Evolutionary conservation across 768 basidiomycete species (phyloP).

Genomic region (Cantharellus anzutake): DNA sequence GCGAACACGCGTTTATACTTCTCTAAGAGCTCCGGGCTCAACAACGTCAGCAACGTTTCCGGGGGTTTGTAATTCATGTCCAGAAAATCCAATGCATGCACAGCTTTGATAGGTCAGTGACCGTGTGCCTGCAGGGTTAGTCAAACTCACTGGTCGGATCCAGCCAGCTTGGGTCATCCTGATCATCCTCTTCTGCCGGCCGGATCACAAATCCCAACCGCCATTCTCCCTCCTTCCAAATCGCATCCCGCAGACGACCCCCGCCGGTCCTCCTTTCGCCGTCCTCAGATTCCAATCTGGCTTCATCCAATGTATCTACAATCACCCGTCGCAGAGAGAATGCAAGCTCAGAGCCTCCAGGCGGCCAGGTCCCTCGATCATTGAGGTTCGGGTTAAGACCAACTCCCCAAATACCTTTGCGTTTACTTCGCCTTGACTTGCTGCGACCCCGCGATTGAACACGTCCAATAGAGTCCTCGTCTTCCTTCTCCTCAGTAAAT

Average conservation of each 20-base stretch:
- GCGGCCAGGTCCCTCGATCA: slow-evolving; percentile 67
- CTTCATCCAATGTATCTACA: slow-evolving; percentile 40
- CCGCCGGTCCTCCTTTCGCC: neutral
- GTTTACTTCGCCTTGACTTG: slow-evolving; percentile 10
- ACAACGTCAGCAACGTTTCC: slow-evolving; percentile 49
- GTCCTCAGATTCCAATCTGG: neutral
- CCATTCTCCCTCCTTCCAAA: slow-evolving; percentile 17
- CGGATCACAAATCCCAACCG: slow-evolving; percentile 65
- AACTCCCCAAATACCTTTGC: slow-evolving; percentile 21
- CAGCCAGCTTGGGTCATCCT: slow-evolving; percentile 53
- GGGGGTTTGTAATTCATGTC: slow-evolving; percentile 86
- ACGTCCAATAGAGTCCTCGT: slow-evolving; percentile 10
- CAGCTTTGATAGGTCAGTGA: neutral
- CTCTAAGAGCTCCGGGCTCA: slow-evolving; percentile 49
- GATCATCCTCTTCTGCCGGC: slow-evolving; percentile 30
- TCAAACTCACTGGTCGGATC: slow-evolving; percentile 52
- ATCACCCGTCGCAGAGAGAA: slow-evolving; percentile 72
- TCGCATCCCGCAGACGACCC: slow-evolving; percentile 1
- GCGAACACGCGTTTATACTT: slow-evolving; percentile 78
- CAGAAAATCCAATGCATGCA: slow-evolving; percentile 58
- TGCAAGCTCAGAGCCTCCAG: slow-evolving; percentile 67
- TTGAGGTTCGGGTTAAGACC: slow-evolving; percentile 59
- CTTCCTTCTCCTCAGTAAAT: slow-evolving; percentile 46
- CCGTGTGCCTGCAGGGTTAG: slow-evolving; percentile 26
- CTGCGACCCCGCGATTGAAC: neutral